A percentile compares a stretch with the other conserved stretches of the same genome.
Conservation (phyloP, 306 rosid species). For the Lablab purpureus region DNA sequence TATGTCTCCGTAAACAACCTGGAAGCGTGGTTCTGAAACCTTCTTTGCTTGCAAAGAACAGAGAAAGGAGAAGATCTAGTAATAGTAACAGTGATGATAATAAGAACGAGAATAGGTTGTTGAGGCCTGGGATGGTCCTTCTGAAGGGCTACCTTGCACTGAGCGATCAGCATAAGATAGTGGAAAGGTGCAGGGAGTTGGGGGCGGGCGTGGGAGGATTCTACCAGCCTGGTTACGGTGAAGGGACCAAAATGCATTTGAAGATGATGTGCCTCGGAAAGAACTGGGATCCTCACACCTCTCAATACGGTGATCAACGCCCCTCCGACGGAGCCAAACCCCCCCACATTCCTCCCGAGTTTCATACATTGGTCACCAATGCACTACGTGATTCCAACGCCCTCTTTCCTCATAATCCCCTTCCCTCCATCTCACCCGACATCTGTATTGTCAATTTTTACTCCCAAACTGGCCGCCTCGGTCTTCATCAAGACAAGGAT, state of each 20-base stretch:
- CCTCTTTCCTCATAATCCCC: not conserved
- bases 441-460: constrained; percentile 84
- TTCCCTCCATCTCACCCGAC: constrained; percentile 61
- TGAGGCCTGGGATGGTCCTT: constrained; percentile 71
- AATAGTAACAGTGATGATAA: too few species aligned
- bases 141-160: constrained; percentile 56
- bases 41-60: constrained; percentile 49
- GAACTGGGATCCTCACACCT: constrained; percentile 80
- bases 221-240: constrained; percentile 80
- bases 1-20: constrained; percentile 53
- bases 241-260: constrained; percentile 62
- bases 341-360: constrained; percentile 60
- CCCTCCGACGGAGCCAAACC: constrained; percentile 64
- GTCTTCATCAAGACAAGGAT: constrained; percentile 92
- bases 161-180: constrained; percentile 67
- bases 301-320: constrained; percentile 55
- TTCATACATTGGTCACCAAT: constrained; percentile 47
- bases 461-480: constrained; percentile 65
- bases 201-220: constrained; percentile 81
- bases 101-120: not conserved
- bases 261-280: constrained; percentile 94
- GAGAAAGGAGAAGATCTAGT: constrained; percentile 44
- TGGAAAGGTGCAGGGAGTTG: constrained; percentile 58
- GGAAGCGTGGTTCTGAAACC: constrained; percentile 45
- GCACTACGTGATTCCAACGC: constrained; percentile 57